Evolutionary conservation across 2,329 filamentous ascomycete genomes (phyloP).

Genomic region (Nigrospora oryzae): DNA sequence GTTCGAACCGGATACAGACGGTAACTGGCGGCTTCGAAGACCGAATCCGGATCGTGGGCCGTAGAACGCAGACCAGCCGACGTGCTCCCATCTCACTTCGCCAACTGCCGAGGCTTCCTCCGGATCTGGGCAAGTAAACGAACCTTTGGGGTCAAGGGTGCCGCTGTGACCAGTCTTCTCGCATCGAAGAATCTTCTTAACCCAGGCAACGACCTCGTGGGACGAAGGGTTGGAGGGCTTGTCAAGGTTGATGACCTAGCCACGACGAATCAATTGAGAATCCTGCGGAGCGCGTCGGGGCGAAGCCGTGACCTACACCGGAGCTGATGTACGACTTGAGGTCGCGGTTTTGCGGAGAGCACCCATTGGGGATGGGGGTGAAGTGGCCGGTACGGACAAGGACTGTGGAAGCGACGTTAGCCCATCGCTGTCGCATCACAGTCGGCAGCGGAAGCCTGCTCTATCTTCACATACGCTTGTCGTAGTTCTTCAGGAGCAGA

Average conservation of each 20-base stretch:
- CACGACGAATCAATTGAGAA: neutral
- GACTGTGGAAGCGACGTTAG: conserved; percentile 43
- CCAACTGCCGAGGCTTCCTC: no score
- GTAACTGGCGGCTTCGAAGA: no score
- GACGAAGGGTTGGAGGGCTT: conserved; percentile 96
- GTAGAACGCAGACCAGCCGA: no score
- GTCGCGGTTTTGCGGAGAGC: conserved; percentile 84
- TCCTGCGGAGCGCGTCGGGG: neutral
- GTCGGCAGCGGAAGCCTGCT: no score
- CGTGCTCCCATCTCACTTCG: no score
- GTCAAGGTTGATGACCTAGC: conserved; percentile 86
- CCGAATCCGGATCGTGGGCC: no score
- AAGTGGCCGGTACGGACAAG: conserved; percentile 92
- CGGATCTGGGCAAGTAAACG: no score
- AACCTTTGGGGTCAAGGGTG: conserved; percentile 82
- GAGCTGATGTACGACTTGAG: conserved; percentile 79
- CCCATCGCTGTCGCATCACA: neutral
- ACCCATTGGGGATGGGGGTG: conserved; percentile 91
- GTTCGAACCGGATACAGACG: no score
- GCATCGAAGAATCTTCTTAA: conserved; percentile 89
- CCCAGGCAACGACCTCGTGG: conserved; percentile 98
- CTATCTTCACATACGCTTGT: conserved; percentile 59
- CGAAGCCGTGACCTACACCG: neutral
- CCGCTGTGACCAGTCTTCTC: conserved; percentile 98
- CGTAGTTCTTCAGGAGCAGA: conserved; percentile 91